These are phyloP conservation scores for Quercus alba DNA, from an alignment of 306 rosid species.

Conservation along the genomic window DNA sequence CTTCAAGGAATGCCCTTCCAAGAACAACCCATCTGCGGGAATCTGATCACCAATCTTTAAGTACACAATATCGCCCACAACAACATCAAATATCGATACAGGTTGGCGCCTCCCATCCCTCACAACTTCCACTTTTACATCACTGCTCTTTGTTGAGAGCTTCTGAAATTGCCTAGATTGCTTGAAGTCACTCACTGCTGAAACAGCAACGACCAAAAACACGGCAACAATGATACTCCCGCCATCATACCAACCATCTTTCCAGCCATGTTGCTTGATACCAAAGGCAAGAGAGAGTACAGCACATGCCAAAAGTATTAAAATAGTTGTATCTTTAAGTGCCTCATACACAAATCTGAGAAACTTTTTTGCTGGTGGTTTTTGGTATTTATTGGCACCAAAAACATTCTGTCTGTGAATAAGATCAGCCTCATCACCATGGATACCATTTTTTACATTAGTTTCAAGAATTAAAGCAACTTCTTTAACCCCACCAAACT, in stretches of 20 bases:
- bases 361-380: constrained; percentile 1
- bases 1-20: constrained; percentile 19
- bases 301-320: constrained; percentile 17
- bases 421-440: constrained; percentile 2
- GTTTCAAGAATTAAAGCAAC: neutral
- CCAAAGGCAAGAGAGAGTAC: constrained; percentile 16
- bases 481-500: constrained; percentile 8
- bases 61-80: constrained; percentile 18
- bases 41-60: constrained; percentile 28
- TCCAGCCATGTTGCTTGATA: constrained; percentile 25
- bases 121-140: constrained; percentile 13
- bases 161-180: constrained; percentile 25
- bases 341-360: constrained; percentile 17
- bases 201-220: constrained; percentile 6
- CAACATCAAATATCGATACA: constrained; percentile 11
- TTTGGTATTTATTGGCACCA: constrained; percentile 5
- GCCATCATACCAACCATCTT: constrained; percentile 28
- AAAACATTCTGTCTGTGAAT: neutral
- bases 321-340: constrained; percentile 5
- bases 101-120: constrained; percentile 16
- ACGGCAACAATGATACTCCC: constrained; percentile 20
- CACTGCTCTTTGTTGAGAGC: constrained; percentile 17
- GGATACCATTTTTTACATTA: neutral
- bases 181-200: constrained; percentile 19
- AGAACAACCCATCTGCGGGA: constrained; percentile 20